A percentile compares a stretch with the other conserved stretches of the same genome.
Conservation (phyloP, 495 filamentous ascomycete species). For the Tuber melanosporum region DNA sequence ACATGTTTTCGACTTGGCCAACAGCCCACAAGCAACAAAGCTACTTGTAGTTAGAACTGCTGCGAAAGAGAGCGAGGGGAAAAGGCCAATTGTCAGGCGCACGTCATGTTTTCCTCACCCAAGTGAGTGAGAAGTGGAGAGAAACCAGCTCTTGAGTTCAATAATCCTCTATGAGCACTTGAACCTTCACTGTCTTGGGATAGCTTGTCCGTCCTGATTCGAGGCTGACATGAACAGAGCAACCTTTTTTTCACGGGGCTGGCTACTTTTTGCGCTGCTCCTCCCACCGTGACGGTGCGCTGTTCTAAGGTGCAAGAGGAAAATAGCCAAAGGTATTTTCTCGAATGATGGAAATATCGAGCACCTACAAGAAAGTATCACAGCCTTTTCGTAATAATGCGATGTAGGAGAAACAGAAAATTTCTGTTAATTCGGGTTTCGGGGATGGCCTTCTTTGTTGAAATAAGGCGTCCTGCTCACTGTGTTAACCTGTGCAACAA, state of each 20-base stretch:
- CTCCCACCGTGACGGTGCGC: conserved; percentile 13
- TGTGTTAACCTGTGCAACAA: conserved; percentile 25
- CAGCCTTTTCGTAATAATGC: conserved; percentile 5
- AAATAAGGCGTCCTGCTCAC: conserved; percentile 19
- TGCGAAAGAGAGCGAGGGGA: neutral
- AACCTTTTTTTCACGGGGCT: neutral
- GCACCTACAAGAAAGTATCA: neutral
- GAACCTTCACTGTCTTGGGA: conserved; percentile 14
- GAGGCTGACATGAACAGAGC: neutral
- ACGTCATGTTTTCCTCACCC: conserved; percentile 23
- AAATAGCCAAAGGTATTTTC: neutral
- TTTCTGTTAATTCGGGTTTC: conserved; percentile 26
- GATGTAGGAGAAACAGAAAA: conserved; percentile 22
- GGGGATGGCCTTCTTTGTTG: conserved; percentile 34
- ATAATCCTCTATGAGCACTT: conserved; percentile 9
- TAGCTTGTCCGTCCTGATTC: conserved; percentile 6
- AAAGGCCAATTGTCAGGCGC: conserved; percentile 30
- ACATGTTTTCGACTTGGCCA: neutral
- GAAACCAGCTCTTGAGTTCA: neutral
- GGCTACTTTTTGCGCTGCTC: neutral
- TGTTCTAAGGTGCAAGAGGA: conserved; percentile 14
- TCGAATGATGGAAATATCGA: neutral
- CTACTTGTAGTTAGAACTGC: neutral
- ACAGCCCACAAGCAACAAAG: neutral
- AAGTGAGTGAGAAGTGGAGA: conserved; percentile 7